A percentile compares a stretch with the other conserved stretches of the same genome.
phyloP scores from a whole-genome alignment of 352 stramenopile genomes.

The Salisapilia sapeloensis region DNA sequence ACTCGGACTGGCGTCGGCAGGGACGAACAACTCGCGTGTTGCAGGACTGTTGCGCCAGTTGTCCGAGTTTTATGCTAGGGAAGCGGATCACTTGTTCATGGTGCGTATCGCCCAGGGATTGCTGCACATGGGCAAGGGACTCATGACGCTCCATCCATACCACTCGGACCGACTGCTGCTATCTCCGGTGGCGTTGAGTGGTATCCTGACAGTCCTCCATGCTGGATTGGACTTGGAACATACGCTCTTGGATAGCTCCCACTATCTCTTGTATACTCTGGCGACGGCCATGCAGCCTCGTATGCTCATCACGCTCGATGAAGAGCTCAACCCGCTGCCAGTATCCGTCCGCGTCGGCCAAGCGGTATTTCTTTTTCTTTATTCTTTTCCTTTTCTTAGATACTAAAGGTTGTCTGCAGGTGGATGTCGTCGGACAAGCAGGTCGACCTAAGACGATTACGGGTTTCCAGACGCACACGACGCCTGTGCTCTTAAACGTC shows the following conservation, averaged over 20 bases:
- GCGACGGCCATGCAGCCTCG: constrained; percentile 96
- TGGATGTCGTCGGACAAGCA: constrained; percentile 98
- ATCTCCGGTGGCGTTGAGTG: constrained; percentile 85
- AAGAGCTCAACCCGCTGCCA: constrained; percentile 91
- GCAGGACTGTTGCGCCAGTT: constrained; percentile 93
- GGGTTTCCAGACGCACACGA: constrained; percentile 99
- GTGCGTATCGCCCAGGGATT: constrained; percentile 97
- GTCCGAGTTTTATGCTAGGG: constrained; percentile 97
- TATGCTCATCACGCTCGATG: constrained; percentile 97
- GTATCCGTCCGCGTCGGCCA: constrained; percentile 98
- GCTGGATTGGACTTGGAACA: constrained; percentile 94
- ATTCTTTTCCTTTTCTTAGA: constrained; percentile 1
- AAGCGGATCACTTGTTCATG: constrained; percentile 96
- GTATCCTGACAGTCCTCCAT: constrained; percentile 92
- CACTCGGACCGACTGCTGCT: constrained; percentile 92
- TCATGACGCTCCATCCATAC: constrained; percentile 96
- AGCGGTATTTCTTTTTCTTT: constrained; percentile 49
- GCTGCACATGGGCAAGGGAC: constrained; percentile 97
- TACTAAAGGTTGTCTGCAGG: constrained; percentile 12
- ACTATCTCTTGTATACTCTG: constrained; percentile 98
- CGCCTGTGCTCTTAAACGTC: constrained; percentile 94
- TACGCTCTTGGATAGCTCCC: constrained; percentile 96
- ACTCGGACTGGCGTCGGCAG: constrained; percentile 92
- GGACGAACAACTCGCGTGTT: constrained; percentile 99
- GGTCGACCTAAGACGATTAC: constrained; percentile 99